phyloP scores from a whole-genome alignment of 192 early-diverging fungal genomes.

The Dimargaris xerosporica region DNA sequence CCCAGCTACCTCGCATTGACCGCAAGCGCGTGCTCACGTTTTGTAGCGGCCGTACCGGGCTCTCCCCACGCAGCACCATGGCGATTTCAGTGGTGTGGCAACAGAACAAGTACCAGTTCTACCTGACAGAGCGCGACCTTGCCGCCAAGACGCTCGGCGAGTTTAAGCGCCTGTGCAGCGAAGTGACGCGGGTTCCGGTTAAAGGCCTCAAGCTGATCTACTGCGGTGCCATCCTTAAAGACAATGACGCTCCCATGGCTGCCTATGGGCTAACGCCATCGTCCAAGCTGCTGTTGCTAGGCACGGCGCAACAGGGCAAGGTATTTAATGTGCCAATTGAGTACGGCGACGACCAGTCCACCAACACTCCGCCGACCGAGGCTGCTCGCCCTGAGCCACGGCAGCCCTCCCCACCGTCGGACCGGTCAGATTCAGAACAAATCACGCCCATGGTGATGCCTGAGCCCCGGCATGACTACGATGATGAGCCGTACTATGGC shows the following conservation, averaged over 20 bases:
- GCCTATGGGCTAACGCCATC: slow-evolving; percentile 58
- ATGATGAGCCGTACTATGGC: neutral
- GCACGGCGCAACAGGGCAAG: slow-evolving; percentile 14
- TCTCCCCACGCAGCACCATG: neutral
- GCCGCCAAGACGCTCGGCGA: slow-evolving; percentile 47
- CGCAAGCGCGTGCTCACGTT: too few species aligned
- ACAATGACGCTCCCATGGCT: slow-evolving; percentile 47
- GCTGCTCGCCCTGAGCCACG: too few species aligned
- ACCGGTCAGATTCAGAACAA: neutral
- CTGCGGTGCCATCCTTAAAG: slow-evolving; percentile 68
- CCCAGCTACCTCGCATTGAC: too few species aligned
- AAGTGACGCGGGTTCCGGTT: slow-evolving; percentile 58
- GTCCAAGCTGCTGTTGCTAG: slow-evolving; percentile 59
- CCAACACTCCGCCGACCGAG: neutral
- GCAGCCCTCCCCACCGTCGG: too few species aligned
- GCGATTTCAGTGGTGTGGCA: slow-evolving; percentile 16
- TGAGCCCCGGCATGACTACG: neutral
- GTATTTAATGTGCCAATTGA: neutral
- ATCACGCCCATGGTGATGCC: neutral
- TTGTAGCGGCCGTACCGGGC: too few species aligned
- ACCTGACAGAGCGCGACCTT: slow-evolving; percentile 27
- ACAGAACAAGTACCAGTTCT: slow-evolving; percentile 29
- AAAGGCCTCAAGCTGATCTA: slow-evolving; percentile 56
- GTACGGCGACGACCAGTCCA: neutral
- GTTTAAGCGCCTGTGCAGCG: slow-evolving; percentile 56